Conservation (phyloP, 495 filamentous ascomycete species). For the Penicillium desertorum region DNA sequence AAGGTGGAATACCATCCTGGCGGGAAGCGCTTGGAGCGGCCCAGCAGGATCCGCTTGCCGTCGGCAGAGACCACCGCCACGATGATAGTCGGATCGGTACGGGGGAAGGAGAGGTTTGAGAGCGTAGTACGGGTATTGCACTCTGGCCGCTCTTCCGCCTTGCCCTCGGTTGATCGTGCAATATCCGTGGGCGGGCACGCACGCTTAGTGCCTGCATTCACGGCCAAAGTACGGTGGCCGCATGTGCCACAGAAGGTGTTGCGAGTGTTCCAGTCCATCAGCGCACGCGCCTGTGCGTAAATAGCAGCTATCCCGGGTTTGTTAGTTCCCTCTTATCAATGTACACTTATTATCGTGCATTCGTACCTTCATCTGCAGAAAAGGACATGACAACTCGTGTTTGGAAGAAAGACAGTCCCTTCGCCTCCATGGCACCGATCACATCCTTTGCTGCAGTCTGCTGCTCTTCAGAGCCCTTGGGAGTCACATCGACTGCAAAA, state of each 20-base stretch:
- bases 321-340: conserved; percentile 7
- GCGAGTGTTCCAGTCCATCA: conserved; percentile 91
- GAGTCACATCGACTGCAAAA: conserved; percentile 89
- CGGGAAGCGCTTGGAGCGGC: conserved; percentile 81
- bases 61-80: conserved; percentile 83
- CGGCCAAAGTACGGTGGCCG: conserved; percentile 77
- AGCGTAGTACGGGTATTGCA: conserved; percentile 68
- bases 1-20: conserved; percentile 83
- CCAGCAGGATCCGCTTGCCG: conserved; percentile 74
- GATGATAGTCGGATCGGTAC: conserved; percentile 94
- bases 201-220: conserved; percentile 89
- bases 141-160: conserved; percentile 53
- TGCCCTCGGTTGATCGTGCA: conserved; percentile 33
- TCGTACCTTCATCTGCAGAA: conserved; percentile 59
- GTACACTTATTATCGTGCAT: background rate
- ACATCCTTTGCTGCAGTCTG: conserved; percentile 45
- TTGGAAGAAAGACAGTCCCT: conserved; percentile 59
- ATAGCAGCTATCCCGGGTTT: conserved; percentile 64
- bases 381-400: conserved; percentile 58
- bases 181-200: conserved; percentile 81
- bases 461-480: conserved; percentile 56
- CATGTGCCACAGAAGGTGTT: conserved; percentile 91
- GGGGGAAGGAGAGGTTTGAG: conserved; percentile 86
- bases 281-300: conserved; percentile 84
- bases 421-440: conserved; percentile 56